Base-by-base conservation (phyloP, 306 rosid species). In the Malus orientalis region DNA sequence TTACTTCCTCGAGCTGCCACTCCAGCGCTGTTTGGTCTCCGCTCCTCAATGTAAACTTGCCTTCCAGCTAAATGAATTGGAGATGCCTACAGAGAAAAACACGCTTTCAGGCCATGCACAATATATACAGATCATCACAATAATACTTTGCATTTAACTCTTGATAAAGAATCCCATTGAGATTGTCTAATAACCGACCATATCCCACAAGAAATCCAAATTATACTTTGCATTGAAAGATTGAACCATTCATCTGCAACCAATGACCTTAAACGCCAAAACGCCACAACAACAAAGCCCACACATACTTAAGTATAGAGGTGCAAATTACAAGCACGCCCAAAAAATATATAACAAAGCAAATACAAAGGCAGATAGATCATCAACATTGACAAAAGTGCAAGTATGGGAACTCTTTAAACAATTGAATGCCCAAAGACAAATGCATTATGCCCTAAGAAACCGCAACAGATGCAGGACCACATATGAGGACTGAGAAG, bases 61-160 rank as follows among this genome's bases (percentile, higher is more conserved):
- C 97, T 89, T 81, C 97, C 99, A 79, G 87, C 96, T 81, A 96
- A 82, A 57, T 86, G 93, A 73, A 92, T 86, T 11, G 98, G 97
- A 76, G 99, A 95, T n/a, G 97, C 97, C 97, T 95, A 77, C 74
- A 84, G 19, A 69, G 55, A 80, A 69, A 76, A 81, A 27, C 53
- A 62, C 8, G 27, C 11, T 55, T 60, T 74, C 79, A 74, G 23
- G 75, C 51, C 76, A 71, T 69, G 66, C 53, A 33, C 22, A 25
- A 13, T 8, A 13, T 60, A n/a, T 0, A 18, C 32, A 18, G 42
- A 74, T 66, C 25, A 38, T 38, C 9, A 38, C 42, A 38, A 38
- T 38, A 38, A 38, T 38, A 38, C 42, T 38, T 38, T 38, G 42
- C 42, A 38, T 7, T 62, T 13, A 14, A 62, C 11, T 62, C 19